Conservation (phyloP, 2,329 filamentous ascomycete genomes). For the Gyromitra esculenta region DNA sequence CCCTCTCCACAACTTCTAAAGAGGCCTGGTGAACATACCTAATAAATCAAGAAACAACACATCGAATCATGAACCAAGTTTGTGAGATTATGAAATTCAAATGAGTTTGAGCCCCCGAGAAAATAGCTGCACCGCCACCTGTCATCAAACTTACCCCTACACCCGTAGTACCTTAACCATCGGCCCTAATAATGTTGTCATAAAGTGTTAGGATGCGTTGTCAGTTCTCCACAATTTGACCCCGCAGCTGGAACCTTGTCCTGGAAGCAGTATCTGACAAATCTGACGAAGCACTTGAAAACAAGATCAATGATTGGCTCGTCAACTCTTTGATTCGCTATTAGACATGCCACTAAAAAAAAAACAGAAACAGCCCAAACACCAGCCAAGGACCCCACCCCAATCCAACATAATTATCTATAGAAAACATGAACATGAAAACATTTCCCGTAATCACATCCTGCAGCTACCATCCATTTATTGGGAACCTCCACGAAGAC, state of each 20-base stretch:
- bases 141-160: background rate
- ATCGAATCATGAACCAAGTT: no score
- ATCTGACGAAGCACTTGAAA: background rate
- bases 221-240: slow-evolving; percentile 18
- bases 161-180: background rate
- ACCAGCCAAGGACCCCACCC: slow-evolving; percentile 27
- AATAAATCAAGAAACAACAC: no score
- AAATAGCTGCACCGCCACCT: background rate
- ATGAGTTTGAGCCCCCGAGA: no score
- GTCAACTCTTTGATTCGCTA: slow-evolving; percentile 31
- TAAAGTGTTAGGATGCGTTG: slow-evolving; percentile 11
- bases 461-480: slow-evolving; percentile 68
- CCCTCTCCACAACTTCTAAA: no score
- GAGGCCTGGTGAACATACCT: no score
- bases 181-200: background rate
- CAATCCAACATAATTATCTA: slow-evolving; percentile 37
- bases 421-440: slow-evolving; percentile 29
- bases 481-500: slow-evolving; percentile 83
- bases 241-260: background rate
- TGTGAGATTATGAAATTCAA: no score
- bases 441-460: slow-evolving; percentile 61
- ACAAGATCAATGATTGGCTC: slow-evolving; percentile 15
- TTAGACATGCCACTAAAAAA: background rate
- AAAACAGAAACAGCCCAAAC: slow-evolving; percentile 37
- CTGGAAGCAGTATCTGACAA: background rate